These are phyloP conservation scores for Sporobolomyces phaffii DNA, from an alignment of 768 basidiomycete genomes.

Conservation along the genomic window DNA sequence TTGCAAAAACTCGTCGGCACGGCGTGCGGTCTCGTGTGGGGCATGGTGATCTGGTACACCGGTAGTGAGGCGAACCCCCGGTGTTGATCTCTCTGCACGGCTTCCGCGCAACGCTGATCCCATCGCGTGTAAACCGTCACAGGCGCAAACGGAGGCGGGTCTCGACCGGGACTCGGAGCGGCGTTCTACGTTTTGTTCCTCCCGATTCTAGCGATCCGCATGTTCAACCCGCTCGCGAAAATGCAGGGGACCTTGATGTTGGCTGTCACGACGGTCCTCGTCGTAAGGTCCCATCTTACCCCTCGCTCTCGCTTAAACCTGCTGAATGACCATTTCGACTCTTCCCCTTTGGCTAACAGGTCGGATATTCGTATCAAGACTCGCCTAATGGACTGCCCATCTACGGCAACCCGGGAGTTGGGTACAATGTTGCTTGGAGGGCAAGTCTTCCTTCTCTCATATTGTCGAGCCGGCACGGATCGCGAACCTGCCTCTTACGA, in stretches of 20 bases:
- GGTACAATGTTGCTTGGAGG: constrained; percentile 40
- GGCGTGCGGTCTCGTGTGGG: constrained; percentile 48
- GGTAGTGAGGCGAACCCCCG: no score
- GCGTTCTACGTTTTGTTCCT: constrained; percentile 45
- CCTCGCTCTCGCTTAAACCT: not conserved
- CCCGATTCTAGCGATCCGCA: constrained; percentile 53
- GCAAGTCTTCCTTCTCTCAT: not conserved
- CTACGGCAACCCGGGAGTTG: constrained; percentile 54
- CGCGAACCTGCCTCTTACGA: no score
- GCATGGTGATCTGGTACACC: constrained; percentile 46
- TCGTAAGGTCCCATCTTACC: constrained; percentile 46
- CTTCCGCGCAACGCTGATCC: not conserved
- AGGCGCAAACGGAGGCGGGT: constrained; percentile 52
- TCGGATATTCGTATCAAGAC: constrained; percentile 58
- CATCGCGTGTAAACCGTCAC: constrained; percentile 45
- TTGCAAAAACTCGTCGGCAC: constrained; percentile 52
- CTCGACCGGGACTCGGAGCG: constrained; percentile 54
- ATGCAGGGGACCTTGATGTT: constrained; percentile 45
- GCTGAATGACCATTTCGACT: not conserved
- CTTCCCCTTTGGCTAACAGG: constrained; percentile 45
- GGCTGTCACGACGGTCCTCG: constrained; percentile 45
- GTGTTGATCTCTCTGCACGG: not conserved
- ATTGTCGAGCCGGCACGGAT: no score
- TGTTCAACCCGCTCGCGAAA: constrained; percentile 49
- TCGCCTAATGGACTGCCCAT: constrained; percentile 49